These are phyloP conservation scores for Mycena rosella DNA, from an alignment of 768 basidiomycete species.

Conservation along the genomic window DNA sequence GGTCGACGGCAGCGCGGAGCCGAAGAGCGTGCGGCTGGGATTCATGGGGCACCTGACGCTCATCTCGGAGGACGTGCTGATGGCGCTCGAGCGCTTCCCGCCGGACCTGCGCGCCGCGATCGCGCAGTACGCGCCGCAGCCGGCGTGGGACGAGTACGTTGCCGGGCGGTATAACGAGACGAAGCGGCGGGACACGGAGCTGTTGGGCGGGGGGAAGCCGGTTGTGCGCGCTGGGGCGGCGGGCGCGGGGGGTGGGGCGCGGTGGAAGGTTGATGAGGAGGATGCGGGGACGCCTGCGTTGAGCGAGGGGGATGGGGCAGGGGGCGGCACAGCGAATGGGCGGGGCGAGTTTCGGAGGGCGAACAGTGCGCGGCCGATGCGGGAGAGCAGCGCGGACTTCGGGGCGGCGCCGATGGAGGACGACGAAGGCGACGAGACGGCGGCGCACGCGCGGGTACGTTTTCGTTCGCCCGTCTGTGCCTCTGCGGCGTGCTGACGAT, in stretches of 20 bases:
- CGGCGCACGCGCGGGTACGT: constrained; percentile 59
- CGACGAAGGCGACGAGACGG: constrained; percentile 60
- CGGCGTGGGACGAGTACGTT: constrained; percentile 92
- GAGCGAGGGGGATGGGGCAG: constrained; percentile 11
- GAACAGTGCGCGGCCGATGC: constrained; percentile 53
- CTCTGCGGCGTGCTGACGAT: background rate
- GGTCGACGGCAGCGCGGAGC: constrained; percentile 63
- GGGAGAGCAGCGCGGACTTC: constrained; percentile 75
- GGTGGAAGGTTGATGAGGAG: constrained; percentile 82
- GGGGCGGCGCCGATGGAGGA: constrained; percentile 64
- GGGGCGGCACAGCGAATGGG: constrained; percentile 40
- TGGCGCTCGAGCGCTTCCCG: constrained; percentile 90
- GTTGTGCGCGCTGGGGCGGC: constrained; percentile 54
- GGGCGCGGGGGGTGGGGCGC: constrained; percentile 46
- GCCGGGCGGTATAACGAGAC: constrained; percentile 88
- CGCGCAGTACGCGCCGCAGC: constrained; percentile 76
- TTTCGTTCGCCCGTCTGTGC: constrained; percentile 22
- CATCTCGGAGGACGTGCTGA: constrained; percentile 94
- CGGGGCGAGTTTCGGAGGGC: constrained; percentile 74
- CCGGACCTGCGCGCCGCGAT: constrained; percentile 78
- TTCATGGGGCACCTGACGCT: constrained; percentile 98
- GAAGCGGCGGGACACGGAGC: constrained; percentile 81
- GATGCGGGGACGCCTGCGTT: constrained; percentile 47
- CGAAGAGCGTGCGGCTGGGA: constrained; percentile 85
- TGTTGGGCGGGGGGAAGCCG: constrained; percentile 91